Percentiles rank a stretch among this genome's conserved stretches.
phyloP scores from a whole-genome alignment of 228 moss, liverwort and hornwort species.

The Sphagnum fallax region DNA sequence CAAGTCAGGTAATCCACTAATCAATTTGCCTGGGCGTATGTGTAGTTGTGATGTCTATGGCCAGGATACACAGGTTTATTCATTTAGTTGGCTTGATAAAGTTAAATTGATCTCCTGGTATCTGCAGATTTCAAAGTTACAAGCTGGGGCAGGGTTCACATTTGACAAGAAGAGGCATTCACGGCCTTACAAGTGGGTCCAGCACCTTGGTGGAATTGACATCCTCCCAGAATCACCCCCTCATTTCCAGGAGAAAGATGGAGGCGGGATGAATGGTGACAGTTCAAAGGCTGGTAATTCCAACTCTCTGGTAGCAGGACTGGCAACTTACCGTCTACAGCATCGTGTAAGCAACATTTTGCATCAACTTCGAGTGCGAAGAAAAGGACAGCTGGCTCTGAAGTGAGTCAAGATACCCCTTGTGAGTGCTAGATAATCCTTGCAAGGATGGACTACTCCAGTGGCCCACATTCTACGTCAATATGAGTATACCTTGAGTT shows the following conservation, averaged over 20 bases:
- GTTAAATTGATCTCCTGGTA: background rate
- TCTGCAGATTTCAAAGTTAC: conserved; percentile 68
- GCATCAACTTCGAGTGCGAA: conserved; percentile 75
- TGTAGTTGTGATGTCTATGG: no score
- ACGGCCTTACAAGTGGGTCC: conserved; percentile 87
- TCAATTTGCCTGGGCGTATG: background rate
- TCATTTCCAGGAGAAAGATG: conserved; percentile 37
- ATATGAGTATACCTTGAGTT: no score
- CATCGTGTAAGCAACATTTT: conserved; percentile 71
- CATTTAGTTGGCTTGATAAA: background rate
- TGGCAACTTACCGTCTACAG: conserved; percentile 55
- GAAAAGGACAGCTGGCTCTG: conserved; percentile 73
- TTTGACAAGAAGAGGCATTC: conserved; percentile 61
- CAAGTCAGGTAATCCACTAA: conserved; percentile 48
- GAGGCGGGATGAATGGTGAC: conserved; percentile 25
- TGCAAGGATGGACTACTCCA: no score
- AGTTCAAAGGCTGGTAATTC: conserved; percentile 10
- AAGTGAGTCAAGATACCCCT: conserved; percentile 54
- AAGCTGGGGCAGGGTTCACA: conserved; percentile 64
- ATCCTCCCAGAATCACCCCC: conserved; percentile 74
- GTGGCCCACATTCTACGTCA: no score
- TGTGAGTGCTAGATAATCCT: conserved; percentile 26
- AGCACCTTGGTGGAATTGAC: conserved; percentile 88
- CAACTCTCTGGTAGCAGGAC: conserved; percentile 10
- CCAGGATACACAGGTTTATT: no score